A percentile compares a stretch with the other conserved stretches of the same genome.
phyloP scores from a whole-genome alignment of 306 rosid genomes.

The Fragaria iinumae region DNA sequence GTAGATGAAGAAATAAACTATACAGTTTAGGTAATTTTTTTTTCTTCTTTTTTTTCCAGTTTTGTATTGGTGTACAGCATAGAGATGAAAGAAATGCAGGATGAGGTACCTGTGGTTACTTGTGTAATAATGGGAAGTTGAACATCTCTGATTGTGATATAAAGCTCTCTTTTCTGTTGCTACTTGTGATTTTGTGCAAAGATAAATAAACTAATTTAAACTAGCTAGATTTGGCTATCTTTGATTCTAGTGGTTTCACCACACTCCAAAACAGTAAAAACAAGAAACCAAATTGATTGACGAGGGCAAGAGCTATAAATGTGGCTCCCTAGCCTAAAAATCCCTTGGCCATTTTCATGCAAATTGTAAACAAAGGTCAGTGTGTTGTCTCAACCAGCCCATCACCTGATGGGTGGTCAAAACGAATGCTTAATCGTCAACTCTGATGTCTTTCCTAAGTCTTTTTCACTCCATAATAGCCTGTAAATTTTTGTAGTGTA shows the following conservation, averaged over 20 bases:
- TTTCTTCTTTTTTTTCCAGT: constrained; percentile 11
- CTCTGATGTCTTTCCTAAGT: background rate
- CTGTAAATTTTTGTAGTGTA: no score
- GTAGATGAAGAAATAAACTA: constrained; percentile 16
- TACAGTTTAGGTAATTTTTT: background rate
- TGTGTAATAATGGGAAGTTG: constrained; percentile 20
- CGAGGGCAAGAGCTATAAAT: background rate
- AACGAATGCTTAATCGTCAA: background rate
- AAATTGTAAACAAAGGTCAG: background rate
- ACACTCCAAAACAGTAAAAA: background rate
- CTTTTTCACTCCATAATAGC: background rate
- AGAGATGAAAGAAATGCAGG: constrained; percentile 22
- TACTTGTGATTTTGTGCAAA: constrained; percentile 42
- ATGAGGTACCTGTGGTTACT: constrained; percentile 46
- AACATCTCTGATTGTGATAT: constrained; percentile 38
- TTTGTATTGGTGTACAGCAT: constrained; percentile 18
- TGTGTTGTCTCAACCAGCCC: background rate
- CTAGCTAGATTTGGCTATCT: background rate
- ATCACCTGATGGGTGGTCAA: background rate
- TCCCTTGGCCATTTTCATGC: constrained; percentile 3
- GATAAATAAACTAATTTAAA: constrained; percentile 5
- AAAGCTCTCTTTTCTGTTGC: constrained; percentile 39
- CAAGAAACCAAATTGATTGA: background rate
- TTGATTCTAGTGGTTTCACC: background rate
- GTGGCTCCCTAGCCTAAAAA: background rate